Conservation (phyloP, 768 basidiomycete genomes). For the Crucibulum laeve region DNA sequence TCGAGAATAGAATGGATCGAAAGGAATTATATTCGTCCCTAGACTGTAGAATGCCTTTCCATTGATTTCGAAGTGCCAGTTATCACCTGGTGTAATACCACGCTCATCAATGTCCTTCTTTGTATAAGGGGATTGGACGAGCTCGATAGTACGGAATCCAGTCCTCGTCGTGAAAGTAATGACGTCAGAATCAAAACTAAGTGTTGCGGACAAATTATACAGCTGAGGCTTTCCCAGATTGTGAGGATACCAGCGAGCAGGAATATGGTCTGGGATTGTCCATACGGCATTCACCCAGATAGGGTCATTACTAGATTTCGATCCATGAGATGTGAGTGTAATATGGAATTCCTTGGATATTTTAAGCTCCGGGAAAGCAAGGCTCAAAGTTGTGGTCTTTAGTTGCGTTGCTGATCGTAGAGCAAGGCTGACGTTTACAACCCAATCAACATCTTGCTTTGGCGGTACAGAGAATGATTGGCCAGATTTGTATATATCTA, state of each 20-base stretch:
- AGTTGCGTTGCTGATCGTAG: conserved; percentile 37
- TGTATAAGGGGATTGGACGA: conserved; percentile 44
- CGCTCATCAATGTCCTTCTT: conserved; percentile 36
- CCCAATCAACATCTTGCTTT: conserved; percentile 46
- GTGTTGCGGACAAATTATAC: conserved; percentile 44
- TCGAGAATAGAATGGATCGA: conserved; percentile 55
- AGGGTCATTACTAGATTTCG: conserved; percentile 19
- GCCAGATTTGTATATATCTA: conserved; percentile 53
- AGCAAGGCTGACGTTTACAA: conserved; percentile 49
- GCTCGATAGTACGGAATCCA: conserved; percentile 56
- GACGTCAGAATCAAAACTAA: conserved; percentile 16
- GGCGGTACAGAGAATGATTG: conserved; percentile 40
- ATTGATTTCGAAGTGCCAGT: conserved; percentile 59
- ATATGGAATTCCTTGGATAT: conserved; percentile 25
- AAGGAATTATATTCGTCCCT: conserved; percentile 58
- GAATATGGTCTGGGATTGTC: conserved; percentile 39
- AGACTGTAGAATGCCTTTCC: conserved; percentile 51
- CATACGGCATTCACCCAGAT: conserved; percentile 40
- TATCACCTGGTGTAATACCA: conserved; percentile 55
- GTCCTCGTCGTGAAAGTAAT: conserved; percentile 40
- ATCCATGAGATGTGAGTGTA: conserved; percentile 19
- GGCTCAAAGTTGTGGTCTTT: conserved; percentile 28
- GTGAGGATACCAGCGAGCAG: conserved; percentile 50
- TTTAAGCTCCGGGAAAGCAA: conserved; percentile 44
- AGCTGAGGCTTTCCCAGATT: conserved; percentile 52